phyloP scores from a whole-genome alignment of 768 basidiomycete genomes.

The Pholiota conissans region DNA sequence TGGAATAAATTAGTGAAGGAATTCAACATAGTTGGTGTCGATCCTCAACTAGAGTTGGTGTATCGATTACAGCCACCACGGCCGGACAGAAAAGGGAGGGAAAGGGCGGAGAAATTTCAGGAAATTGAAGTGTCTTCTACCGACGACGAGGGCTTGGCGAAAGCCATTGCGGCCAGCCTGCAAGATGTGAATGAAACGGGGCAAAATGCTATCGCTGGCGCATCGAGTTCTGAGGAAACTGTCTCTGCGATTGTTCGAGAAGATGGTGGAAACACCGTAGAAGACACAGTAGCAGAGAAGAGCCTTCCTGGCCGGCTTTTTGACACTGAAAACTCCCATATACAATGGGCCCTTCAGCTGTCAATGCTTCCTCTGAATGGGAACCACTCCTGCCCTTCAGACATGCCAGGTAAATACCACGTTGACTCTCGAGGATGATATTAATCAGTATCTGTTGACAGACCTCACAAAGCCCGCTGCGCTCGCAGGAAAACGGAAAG shows the following conservation, averaged over 20 bases:
- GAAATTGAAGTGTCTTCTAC: background rate
- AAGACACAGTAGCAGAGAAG: background rate
- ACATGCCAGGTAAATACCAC: background rate
- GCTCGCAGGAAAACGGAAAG: background rate
- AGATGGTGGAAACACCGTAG: background rate
- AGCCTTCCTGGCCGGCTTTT: background rate
- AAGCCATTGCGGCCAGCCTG: constrained; percentile 20
- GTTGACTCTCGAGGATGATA: too few relatives aligned
- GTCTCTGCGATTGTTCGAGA: background rate
- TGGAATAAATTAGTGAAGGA: constrained; percentile 31
- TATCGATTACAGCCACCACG: constrained; percentile 47
- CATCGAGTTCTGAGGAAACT: background rate
- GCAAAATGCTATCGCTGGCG: background rate
- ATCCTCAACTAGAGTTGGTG: constrained; percentile 44
- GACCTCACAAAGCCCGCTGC: background rate
- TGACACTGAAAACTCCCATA: constrained; percentile 6
- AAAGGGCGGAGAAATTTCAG: constrained; percentile 6
- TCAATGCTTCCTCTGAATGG: constrained; percentile 1
- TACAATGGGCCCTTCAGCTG: constrained; percentile 16
- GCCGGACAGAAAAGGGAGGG: constrained; percentile 16
- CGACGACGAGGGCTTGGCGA: constrained; percentile 15
- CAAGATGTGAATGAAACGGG: background rate
- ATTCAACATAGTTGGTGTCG: constrained; percentile 32
- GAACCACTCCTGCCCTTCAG: background rate
- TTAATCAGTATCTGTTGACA: too few relatives aligned